Conservation (phyloP, 2,329 filamentous ascomycete genomes). For the Taxawa tesnikishii region DNA sequence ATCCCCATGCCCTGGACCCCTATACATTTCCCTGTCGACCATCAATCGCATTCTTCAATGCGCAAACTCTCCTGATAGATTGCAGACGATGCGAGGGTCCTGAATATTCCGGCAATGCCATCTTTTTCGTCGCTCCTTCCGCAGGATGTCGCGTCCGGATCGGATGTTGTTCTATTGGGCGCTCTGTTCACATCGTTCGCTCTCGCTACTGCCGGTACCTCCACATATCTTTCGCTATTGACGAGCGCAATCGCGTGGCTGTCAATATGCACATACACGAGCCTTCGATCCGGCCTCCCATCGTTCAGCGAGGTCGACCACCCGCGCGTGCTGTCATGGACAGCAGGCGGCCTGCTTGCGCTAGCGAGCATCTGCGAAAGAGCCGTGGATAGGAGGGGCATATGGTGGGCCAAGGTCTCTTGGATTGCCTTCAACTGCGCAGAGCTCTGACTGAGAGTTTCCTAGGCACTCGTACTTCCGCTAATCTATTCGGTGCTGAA, state of each 20-base stretch:
- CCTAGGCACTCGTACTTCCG: slow-evolving; percentile 16
- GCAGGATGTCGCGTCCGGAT: background rate
- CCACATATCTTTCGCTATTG: slow-evolving; percentile 28
- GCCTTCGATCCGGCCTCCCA: slow-evolving; percentile 17
- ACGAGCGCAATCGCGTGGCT: slow-evolving; percentile 30
- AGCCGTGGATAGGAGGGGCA: slow-evolving; percentile 28
- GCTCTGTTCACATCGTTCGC: slow-evolving; percentile 21
- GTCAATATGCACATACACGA: slow-evolving; percentile 22
- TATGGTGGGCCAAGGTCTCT: slow-evolving; percentile 35
- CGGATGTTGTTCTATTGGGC: slow-evolving; percentile 2
- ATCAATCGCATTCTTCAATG: too few species aligned
- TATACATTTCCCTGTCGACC: too few species aligned
- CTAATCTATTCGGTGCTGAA: slow-evolving; percentile 11
- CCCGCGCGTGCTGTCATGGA: slow-evolving; percentile 22
- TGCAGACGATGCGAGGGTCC: too few species aligned
- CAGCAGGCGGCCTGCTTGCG: slow-evolving; percentile 28
- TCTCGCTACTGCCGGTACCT: slow-evolving; percentile 21
- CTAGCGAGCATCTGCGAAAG: slow-evolving; percentile 31
- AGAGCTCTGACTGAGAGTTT: slow-evolving; percentile 13
- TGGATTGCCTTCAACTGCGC: slow-evolving; percentile 4
- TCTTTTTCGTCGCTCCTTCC: background rate
- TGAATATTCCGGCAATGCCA: too few species aligned
- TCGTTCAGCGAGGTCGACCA: slow-evolving; percentile 11
- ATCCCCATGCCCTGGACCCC: too few species aligned
- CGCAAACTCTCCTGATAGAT: too few species aligned